Conservation (phyloP, 2,329 filamentous ascomycete genomes). For the Drechslerella coelobrocha region DNA sequence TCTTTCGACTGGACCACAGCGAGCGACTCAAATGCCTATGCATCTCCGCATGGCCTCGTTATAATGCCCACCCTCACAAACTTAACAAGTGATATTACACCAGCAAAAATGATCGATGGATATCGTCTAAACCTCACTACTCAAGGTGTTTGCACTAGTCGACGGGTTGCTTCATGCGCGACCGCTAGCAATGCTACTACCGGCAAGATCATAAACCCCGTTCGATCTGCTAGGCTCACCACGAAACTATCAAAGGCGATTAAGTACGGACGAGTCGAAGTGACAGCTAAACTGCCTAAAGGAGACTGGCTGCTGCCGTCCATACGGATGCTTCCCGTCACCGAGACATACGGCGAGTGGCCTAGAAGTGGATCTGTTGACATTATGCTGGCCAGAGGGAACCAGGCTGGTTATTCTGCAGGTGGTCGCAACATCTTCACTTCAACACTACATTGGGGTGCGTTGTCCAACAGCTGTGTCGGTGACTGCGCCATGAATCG, state of each 20-base stretch:
- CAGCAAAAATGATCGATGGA: slow-evolving; percentile 52
- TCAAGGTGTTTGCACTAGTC: slow-evolving; percentile 60
- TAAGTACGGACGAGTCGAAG: slow-evolving; percentile 64
- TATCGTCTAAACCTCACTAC: slow-evolving; percentile 61
- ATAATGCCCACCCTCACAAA: slow-evolving; percentile 50
- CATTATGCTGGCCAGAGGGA: slow-evolving; percentile 63
- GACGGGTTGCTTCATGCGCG: slow-evolving; percentile 56
- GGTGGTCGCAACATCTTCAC: slow-evolving; percentile 61
- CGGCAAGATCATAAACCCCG: slow-evolving; percentile 62
- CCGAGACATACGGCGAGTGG: slow-evolving; percentile 63
- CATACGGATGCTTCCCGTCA: slow-evolving; percentile 63
- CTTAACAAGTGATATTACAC: slow-evolving; percentile 58
- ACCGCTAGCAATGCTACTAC: slow-evolving; percentile 60
- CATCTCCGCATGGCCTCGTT: background rate
- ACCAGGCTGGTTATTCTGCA: slow-evolving; percentile 58
- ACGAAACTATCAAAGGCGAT: slow-evolving; percentile 62
- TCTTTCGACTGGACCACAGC: slow-evolving; percentile 10
- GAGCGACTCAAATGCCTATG: slow-evolving; percentile 2
- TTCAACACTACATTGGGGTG: slow-evolving; percentile 63
- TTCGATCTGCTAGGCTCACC: slow-evolving; percentile 62
- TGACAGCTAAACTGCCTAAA: slow-evolving; percentile 63
- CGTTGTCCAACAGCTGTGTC: slow-evolving; percentile 14
- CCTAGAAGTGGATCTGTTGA: slow-evolving; percentile 65
- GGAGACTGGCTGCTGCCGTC: slow-evolving; percentile 66
- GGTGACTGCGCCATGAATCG: slow-evolving; percentile 29